Base-by-base conservation (phyloP, 768 basidiomycete genomes). In the Suillus fuscotomentosus region DNA sequence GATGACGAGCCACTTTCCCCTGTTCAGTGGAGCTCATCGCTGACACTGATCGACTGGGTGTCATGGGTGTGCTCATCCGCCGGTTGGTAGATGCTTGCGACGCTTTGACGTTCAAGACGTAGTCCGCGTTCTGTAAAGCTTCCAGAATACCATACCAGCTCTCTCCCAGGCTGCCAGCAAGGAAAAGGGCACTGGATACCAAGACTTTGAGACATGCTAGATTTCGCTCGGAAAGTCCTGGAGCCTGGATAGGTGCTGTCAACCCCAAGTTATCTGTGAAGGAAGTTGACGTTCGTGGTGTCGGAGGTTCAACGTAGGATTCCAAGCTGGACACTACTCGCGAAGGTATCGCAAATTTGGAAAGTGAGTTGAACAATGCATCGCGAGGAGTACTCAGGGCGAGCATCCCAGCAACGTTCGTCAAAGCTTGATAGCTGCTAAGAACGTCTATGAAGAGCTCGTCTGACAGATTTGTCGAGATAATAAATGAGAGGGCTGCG, bases 141-240 rank as follows among this genome's bases (percentile, higher is more conserved):
- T 98, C 96, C 60, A 99, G 80, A 10, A 98, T 85, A 53, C 89
- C 84, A 74, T 93, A 97, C 97, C 97, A 99, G 65, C 91, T 94
- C 64, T 88, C 84, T n/a, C 89, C 94, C 7, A 97, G 83, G 63
- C 89, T 90, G 0, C 92, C 92, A 0, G 94, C 91, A 10, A 98
- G 82, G 73, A 92, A 92, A 34, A 93, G 77, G 1, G 92, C 88
- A 66, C 89, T 89, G 0, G 86, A 82, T 9, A 97, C 81, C 62
- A 95, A 79, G 2, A 92, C 89, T 68, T 94, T 94, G 60, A 98
- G 77, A 73, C 97, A 99, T 0, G 93, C 91, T 67, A 97, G 81
- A 70, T 99, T 99, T 36, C 95, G 83, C 68, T 95, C 91, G 0
- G 92, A 95, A 11, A 99, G 78, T 4, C 89, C 87, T 0, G 95